Base-by-base conservation (phyloP, 306 rosid genomes). In the Trifolium repens region DNA sequence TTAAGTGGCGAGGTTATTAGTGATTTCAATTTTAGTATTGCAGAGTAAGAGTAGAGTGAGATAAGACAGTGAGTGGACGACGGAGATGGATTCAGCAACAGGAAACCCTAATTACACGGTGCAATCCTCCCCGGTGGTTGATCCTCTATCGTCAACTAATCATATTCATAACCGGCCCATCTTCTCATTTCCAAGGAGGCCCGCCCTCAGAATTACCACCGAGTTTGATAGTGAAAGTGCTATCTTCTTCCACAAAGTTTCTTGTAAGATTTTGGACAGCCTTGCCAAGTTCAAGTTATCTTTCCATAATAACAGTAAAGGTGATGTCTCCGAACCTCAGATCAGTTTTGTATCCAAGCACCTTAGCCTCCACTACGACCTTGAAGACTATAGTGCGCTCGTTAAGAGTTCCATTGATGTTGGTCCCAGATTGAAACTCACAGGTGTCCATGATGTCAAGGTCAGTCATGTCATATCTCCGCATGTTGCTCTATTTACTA, bases 151-250 rank as follows among this genome's bases (percentile, higher is more conserved):
- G 3, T 27, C 81, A 8, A 46, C 80, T 9, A 58, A 58, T 58
- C 37, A 22, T 9, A 19, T 52, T 2, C 44, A 62, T 26, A n/a
- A 30, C 44, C 73, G 72, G 40, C 84, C 87, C 19, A 16, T 81
- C 40, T 79, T 84, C 67, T 66, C 87, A 15, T 83, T 85, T 59
- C 84, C 89, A 10, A 80, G 42, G 70, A 84, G 97, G 55, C 97
- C 97, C 0, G 35, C 84, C 67, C 17, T 91, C 13, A 84, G 97
- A 63, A 72, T 94, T 7, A 90, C 96, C 30, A 79, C 93, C 4
- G 93, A 94, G 86, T 94, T 92, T 80, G 99, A 94, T 59, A 94
- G 99, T 75, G 99, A 94, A 53, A 79, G 86, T 69, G 76, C 89
- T 67, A 2, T 80, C 35, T 90, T 92, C 88, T 87, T 84, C 82